phyloP scores from a whole-genome alignment of 2,329 filamentous ascomycete genomes.

The Ilyonectria robusta region DNA sequence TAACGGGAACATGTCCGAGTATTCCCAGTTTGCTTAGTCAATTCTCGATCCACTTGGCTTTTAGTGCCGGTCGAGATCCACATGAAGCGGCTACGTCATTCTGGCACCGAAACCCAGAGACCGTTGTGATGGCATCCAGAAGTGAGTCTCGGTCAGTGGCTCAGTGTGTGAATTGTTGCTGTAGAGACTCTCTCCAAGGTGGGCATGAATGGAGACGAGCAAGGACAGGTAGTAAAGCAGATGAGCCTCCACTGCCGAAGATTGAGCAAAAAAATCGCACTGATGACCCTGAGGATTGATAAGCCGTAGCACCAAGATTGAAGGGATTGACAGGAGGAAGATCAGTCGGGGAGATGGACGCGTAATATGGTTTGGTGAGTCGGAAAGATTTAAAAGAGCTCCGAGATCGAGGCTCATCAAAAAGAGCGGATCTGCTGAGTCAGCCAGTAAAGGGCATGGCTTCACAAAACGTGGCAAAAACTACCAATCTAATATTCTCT shows the following conservation, averaged over 20 bases:
- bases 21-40: background rate
- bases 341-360: background rate
- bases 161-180: background rate
- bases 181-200: background rate
- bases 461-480: too few relatives aligned
- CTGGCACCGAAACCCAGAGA: background rate
- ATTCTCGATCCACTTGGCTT: background rate
- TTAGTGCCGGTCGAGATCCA: background rate
- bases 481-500: too few relatives aligned
- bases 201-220: background rate
- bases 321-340: background rate
- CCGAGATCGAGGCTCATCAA: background rate
- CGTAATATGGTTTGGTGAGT: background rate
- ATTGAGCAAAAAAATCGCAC: background rate
- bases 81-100: background rate
- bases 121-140: background rate
- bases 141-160: background rate
- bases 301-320: background rate
- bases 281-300: background rate
- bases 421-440: background rate
- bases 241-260: background rate
- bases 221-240: background rate
- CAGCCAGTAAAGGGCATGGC: background rate
- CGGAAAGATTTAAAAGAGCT: background rate
- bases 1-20: background rate